Conservation (phyloP, 202 grass and related monocot species). For the Elaeis oleifera region DNA sequence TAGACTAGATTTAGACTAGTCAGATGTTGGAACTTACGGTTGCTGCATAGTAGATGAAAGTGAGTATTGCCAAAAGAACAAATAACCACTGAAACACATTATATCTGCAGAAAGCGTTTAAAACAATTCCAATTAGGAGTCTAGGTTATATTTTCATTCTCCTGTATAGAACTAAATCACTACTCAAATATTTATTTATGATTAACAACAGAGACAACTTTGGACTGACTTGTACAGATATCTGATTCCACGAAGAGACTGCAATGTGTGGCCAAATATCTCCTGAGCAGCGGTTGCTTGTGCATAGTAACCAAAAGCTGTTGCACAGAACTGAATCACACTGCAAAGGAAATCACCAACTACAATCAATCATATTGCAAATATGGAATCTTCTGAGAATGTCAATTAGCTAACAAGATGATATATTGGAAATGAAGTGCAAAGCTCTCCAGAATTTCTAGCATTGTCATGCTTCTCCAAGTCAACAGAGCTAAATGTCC, state of each 20-base stretch:
- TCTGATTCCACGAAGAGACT: slow-evolving; percentile 95
- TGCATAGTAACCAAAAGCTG: slow-evolving; percentile 90
- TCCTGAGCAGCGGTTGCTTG: slow-evolving; percentile 97
- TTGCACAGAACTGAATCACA: slow-evolving; percentile 96
- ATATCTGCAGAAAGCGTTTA: slow-evolving; percentile 49
- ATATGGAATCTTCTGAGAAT: no score
- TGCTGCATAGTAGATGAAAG: slow-evolving; percentile 74
- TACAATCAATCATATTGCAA: not conserved
- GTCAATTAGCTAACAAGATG: no score
- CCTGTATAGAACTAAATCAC: not conserved
- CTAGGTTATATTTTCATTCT: no score
- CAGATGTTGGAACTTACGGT: slow-evolving; percentile 46
- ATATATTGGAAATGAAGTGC: no score
- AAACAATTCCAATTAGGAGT: not conserved
- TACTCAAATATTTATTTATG: not conserved
- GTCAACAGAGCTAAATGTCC: no score
- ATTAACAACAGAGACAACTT: not conserved
- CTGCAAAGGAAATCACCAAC: slow-evolving; percentile 30
- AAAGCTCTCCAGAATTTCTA: no score
- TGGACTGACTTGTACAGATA: slow-evolving; percentile 94
- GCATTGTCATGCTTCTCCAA: no score
- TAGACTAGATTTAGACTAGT: not conserved
- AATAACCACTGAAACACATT: slow-evolving; percentile 97
- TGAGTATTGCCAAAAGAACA: slow-evolving; percentile 83
- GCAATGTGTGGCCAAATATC: slow-evolving; percentile 89